These are phyloP conservation scores for Atkinsonella hypoxylon DNA, from an alignment of 2,329 filamentous ascomycete species.

Conservation along the genomic window DNA sequence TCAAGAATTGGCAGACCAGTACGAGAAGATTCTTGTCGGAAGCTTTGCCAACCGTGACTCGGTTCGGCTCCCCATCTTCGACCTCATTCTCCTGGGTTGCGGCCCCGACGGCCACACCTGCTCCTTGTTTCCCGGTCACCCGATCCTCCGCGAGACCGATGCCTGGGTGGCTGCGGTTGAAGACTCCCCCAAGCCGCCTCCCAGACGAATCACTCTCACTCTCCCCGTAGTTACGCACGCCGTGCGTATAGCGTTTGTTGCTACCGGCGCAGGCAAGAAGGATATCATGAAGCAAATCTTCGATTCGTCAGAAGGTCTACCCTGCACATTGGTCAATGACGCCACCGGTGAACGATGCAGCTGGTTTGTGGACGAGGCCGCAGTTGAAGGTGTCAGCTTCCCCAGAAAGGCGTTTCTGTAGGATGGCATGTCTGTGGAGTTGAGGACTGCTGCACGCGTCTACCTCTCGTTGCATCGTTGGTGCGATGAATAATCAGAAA, in stretches of 20 bases:
- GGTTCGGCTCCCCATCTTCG: constrained; percentile 89
- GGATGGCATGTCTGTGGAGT: neutral
- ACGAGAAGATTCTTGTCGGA: constrained; percentile 76
- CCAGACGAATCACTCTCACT: constrained; percentile 81
- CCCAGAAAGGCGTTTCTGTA: constrained; percentile 58
- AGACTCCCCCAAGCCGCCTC: constrained; percentile 90
- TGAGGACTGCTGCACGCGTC: neutral
- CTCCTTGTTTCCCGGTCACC: constrained; percentile 85
- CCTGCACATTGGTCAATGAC: constrained; percentile 80
- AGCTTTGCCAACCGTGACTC: constrained; percentile 87
- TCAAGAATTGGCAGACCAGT: constrained; percentile 86
- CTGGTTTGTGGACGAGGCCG: constrained; percentile 87
- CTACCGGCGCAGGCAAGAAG: constrained; percentile 81
- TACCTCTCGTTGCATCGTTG: neutral
- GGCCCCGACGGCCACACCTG: constrained; percentile 96
- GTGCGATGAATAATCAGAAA: neutral
- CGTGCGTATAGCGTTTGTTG: constrained; percentile 79
- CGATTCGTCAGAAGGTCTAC: constrained; percentile 58
- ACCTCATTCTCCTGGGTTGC: constrained; percentile 84
- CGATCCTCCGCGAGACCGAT: constrained; percentile 70
- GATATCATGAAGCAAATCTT: constrained; percentile 89
- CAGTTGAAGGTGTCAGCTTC: constrained; percentile 75
- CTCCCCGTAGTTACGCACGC: constrained; percentile 83
- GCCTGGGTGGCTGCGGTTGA: constrained; percentile 90
- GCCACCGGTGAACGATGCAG: constrained; percentile 73